Evolutionary conservation across 345 rosid genomes (phyloP).

Genomic region (Crucihimalaya himalaica): DNA sequence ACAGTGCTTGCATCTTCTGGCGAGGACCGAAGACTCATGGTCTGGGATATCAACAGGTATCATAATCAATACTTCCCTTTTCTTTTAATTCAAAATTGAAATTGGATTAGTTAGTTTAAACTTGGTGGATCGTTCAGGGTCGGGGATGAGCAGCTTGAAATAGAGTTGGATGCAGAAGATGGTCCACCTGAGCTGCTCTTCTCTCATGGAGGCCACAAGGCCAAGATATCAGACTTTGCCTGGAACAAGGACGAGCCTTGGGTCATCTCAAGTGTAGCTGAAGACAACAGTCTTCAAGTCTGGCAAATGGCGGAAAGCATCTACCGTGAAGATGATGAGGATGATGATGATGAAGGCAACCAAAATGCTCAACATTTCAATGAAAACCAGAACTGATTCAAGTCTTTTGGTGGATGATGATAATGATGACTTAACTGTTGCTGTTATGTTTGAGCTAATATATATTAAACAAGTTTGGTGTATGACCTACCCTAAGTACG

Average conservation of each 20-base stretch:
- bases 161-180: conserved; percentile 75
- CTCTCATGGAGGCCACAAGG: conserved; percentile 85
- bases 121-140: conserved; percentile 49
- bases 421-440: conserved; percentile 4
- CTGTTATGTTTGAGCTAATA: conserved; percentile 14
- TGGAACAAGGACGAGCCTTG: conserved; percentile 76
- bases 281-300: conserved; percentile 71
- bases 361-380: conserved; percentile 25
- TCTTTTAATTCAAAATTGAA: not conserved
- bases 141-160: conserved; percentile 79
- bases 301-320: conserved; percentile 86
- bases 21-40: conserved; percentile 86
- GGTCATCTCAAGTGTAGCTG: conserved; percentile 82
- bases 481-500: not conserved
- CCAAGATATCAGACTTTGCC: conserved; percentile 80
- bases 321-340: conserved; percentile 54
- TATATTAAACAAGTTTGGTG: conserved; percentile 8
- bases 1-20: conserved; percentile 91
- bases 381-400: conserved; percentile 23
- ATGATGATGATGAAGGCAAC: conserved; percentile 19
- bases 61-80: not conserved
- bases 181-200: conserved; percentile 88
- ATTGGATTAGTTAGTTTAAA: conserved; percentile 4
- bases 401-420: not conserved
- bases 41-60: conserved; percentile 96